Percentiles rank a stretch among this genome's conserved stretches.
Conservation (phyloP, 495 filamentous ascomycete genomes). For the Tuber melanosporum region DNA sequence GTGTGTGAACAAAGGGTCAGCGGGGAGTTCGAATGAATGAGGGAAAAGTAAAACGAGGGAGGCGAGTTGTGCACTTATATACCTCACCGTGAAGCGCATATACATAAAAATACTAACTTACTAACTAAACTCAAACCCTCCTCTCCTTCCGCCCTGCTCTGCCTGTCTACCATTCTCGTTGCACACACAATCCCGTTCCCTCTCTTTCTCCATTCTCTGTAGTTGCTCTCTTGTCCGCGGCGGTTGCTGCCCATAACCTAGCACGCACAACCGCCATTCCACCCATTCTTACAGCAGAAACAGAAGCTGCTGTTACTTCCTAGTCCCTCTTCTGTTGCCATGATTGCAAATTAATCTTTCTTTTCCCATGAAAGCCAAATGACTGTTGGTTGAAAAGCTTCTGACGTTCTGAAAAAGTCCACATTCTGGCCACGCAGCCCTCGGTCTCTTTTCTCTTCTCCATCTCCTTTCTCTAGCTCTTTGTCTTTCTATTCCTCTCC, state of each 20-base stretch:
- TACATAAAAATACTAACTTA: conserved; percentile 3
- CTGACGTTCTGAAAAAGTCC: conserved; percentile 34
- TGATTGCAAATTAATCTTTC: conserved; percentile 33
- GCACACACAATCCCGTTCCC: neutral
- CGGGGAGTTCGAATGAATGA: neutral
- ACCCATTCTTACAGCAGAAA: neutral
- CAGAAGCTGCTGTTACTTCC: neutral
- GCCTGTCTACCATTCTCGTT: neutral
- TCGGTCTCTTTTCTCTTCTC: conserved; percentile 30
- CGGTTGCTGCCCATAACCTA: neutral
- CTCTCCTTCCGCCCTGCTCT: neutral
- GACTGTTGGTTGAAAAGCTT: conserved; percentile 27
- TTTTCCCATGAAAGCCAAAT: conserved; percentile 32
- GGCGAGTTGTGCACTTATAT: neutral
- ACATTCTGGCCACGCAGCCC: conserved; percentile 33
- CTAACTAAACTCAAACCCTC: neutral
- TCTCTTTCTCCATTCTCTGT: neutral
- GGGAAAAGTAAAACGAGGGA: neutral
- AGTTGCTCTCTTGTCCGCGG: conserved; percentile 3
- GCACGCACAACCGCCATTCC: conserved; percentile 2
- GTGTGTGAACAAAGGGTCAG: neutral
- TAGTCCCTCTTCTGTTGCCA: conserved; percentile 35
- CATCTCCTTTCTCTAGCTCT: conserved; percentile 38
- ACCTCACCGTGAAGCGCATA: neutral
- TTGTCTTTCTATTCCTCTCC: conserved; percentile 27